phyloP scores from a whole-genome alignment of 805 yeast genomes.

The Maudiozyma serrabonitensis region DNA sequence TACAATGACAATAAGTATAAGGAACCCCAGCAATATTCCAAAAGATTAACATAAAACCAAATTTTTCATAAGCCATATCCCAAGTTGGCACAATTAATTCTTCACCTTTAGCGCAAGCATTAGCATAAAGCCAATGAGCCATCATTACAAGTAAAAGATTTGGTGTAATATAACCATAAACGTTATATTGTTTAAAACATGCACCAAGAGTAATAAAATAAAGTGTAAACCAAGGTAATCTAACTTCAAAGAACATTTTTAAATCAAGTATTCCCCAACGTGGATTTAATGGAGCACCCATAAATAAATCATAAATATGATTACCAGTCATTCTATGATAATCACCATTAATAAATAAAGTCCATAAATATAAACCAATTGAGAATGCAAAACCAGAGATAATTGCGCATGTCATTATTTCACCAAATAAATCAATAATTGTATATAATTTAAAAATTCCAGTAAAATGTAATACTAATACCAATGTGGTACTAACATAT shows the following conservation, averaged over 20 bases:
- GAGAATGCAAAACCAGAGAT: slow-evolving; percentile 64
- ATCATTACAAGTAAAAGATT: slow-evolving; percentile 63
- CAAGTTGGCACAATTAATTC: slow-evolving; percentile 94
- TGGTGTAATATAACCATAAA: slow-evolving; percentile 66
- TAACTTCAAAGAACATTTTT: slow-evolving; percentile 94
- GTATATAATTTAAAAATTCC: slow-evolving; percentile 65
- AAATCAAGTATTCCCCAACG: slow-evolving; percentile 84
- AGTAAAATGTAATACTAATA: slow-evolving; percentile 55
- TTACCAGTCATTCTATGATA: slow-evolving; percentile 89
- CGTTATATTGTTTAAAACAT: slow-evolving; percentile 68
- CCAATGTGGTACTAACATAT: slow-evolving; percentile 54
- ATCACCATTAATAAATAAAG: slow-evolving; percentile 59
- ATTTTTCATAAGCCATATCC: slow-evolving; percentile 99
- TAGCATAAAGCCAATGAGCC: slow-evolving; percentile 91
- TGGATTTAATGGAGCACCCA: slow-evolving; percentile 98
- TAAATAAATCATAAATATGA: slow-evolving; percentile 78
- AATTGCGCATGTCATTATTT: slow-evolving; percentile 88
- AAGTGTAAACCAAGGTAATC: slow-evolving; percentile 92
- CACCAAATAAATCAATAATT: slow-evolving; percentile 74
- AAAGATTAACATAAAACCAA: slow-evolving; percentile 94
- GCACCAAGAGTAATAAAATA: slow-evolving; percentile 68
- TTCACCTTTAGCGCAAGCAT: slow-evolving; percentile 96
- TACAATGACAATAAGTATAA: slow-evolving; percentile 90
- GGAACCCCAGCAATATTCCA: slow-evolving; percentile 99
- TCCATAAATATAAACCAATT: slow-evolving; percentile 57